phyloP scores from a whole-genome alignment of 179 eudicot genomes.

The Nepenthes alata region DNA sequence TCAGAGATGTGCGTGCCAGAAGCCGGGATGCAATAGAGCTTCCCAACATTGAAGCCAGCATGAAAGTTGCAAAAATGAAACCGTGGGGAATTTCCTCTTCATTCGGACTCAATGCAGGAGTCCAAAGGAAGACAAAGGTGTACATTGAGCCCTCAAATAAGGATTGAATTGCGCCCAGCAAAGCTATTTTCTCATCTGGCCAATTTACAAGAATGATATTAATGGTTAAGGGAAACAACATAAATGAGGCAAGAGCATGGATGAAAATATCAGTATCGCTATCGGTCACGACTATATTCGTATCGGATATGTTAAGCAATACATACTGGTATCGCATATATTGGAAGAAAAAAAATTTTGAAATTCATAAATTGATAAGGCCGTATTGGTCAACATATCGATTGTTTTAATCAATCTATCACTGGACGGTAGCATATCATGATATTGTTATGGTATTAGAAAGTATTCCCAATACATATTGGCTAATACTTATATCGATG shows the following conservation, averaged over 20 bases:
- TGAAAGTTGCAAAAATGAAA: slow-evolving; percentile 91
- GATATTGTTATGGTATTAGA: no score
- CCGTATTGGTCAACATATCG: no score
- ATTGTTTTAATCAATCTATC: no score
- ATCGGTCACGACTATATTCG: no score
- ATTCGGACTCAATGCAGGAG: slow-evolving; percentile 95
- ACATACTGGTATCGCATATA: no score
- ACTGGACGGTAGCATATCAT: no score
- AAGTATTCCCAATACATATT: no score
- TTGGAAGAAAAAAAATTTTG: neutral
- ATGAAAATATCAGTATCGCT: neutral
- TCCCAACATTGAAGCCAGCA: slow-evolving; percentile 97
- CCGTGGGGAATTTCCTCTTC: slow-evolving; percentile 96
- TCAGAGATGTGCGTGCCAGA: slow-evolving; percentile 52
- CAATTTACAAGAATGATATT: slow-evolving; percentile 1
- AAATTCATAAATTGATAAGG: neutral
- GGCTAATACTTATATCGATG: no score
- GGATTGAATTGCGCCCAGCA: slow-evolving; percentile 93
- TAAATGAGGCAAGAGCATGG: neutral
- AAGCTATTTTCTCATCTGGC: slow-evolving; percentile 93
- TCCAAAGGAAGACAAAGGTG: slow-evolving; percentile 96
- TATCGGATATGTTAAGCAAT: no score
- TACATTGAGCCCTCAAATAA: slow-evolving; percentile 98
- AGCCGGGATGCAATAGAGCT: slow-evolving; percentile 87
- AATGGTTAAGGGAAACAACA: neutral